Conservation (phyloP, 2,329 filamentous ascomycete genomes). For the Arthrobotrys sphaeroides region DNA sequence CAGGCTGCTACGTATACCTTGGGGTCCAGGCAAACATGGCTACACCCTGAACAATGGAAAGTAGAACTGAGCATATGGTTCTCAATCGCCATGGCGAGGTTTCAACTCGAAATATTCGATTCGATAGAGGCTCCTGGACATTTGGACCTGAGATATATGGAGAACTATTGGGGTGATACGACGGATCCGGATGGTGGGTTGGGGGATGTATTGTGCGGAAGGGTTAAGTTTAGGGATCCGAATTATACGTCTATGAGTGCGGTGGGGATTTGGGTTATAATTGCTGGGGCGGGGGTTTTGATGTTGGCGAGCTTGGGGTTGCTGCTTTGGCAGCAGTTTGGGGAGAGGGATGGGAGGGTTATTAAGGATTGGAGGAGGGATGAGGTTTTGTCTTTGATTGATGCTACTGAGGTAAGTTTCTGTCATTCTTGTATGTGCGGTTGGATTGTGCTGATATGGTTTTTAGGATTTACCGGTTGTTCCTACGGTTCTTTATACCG, state of each 20-base stretch:
- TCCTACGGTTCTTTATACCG: too few relatives aligned
- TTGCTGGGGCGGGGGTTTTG: background rate
- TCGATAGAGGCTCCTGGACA: background rate
- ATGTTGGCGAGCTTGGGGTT: background rate
- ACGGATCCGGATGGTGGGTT: background rate
- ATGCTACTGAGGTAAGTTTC: background rate
- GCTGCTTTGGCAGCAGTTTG: background rate
- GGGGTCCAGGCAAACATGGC: background rate
- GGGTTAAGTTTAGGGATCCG: slow-evolving; percentile 6
- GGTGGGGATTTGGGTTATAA: background rate
- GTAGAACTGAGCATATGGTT: background rate
- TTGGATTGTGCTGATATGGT: background rate
- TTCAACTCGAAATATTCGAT: background rate
- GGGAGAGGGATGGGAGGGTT: background rate
- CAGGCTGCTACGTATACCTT: background rate
- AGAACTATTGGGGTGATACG: background rate
- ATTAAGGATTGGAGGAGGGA: background rate
- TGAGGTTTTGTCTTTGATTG: background rate
- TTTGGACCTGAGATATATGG: background rate
- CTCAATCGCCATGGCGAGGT: background rate
- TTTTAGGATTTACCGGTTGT: too few relatives aligned
- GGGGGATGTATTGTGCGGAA: background rate
- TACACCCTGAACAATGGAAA: slow-evolving; percentile 18
- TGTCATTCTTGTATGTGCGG: too few relatives aligned
- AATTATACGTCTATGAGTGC: slow-evolving; percentile 17